Percentiles rank a stretch among this genome's conserved stretches.
Evolutionary conservation across 495 filamentous ascomycete genomes (phyloP).

Genomic region (Xylaria scruposa): DNA sequence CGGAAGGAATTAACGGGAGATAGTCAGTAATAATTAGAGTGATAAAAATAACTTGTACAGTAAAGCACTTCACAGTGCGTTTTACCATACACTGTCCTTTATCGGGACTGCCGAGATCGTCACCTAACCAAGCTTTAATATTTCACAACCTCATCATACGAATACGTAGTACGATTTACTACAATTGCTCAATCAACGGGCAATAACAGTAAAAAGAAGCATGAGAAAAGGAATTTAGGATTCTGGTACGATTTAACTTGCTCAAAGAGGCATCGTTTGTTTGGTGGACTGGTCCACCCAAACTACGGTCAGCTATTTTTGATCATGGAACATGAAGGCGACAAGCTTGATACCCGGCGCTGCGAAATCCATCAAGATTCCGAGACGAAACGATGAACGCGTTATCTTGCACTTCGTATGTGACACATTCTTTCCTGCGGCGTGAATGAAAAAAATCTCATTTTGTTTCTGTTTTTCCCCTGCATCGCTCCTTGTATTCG

Average conservation of each 20-base stretch:
- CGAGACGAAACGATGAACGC: conserved; percentile 65
- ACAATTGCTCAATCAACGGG: neutral
- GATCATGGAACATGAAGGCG: conserved; percentile 41
- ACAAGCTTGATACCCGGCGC: conserved; percentile 32
- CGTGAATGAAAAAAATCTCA: neutral
- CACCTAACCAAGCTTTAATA: neutral
- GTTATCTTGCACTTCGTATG: conserved; percentile 84
- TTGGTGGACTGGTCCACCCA: neutral
- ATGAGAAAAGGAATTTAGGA: neutral
- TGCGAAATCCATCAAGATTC: conserved; percentile 41
- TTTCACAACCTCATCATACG: conserved; percentile 5
- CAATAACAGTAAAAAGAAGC: neutral
- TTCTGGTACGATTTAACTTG: neutral
- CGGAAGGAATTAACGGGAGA: neutral
- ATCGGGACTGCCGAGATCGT: neutral
- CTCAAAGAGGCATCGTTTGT: conserved; percentile 3
- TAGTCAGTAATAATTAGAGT: neutral
- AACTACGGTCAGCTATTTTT: neutral
- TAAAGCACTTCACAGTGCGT: neutral
- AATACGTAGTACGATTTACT: neutral
- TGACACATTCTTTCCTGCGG: conserved; percentile 13
- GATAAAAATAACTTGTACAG: conserved; percentile 17
- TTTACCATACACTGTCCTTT: neutral
- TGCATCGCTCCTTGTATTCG: neutral
- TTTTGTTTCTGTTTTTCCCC: neutral